Percentiles rank a stretch among this genome's conserved stretches.
phyloP scores from a whole-genome alignment of 164 flowering plant genomes.

The Kalanchoe fedtschenkoi region DNA sequence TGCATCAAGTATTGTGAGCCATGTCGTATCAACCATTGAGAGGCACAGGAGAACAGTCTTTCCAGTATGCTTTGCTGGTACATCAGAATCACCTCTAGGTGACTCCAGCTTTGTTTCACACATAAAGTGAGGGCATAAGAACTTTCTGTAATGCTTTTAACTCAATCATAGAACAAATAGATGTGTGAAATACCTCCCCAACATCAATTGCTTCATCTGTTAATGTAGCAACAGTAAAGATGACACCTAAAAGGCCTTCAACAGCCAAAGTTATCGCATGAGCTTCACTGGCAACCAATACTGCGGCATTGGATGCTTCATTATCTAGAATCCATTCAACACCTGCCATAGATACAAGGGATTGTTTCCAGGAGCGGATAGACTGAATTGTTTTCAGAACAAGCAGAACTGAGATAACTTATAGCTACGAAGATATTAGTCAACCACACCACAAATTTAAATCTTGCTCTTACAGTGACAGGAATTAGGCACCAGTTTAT shows the following conservation, averaged over 20 bases:
- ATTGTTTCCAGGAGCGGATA: background rate
- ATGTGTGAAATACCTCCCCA: conserved; percentile 58
- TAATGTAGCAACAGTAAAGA: conserved; percentile 91
- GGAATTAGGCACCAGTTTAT: background rate
- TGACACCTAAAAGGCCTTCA: conserved; percentile 93
- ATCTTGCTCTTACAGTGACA: background rate
- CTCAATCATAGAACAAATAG: background rate
- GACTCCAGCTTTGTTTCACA: conserved; percentile 77
- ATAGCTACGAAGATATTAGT: background rate
- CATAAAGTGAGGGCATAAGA: conserved; percentile 9
- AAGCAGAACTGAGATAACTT: background rate
- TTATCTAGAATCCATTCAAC: conserved; percentile 96
- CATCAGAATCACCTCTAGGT: conserved; percentile 66
- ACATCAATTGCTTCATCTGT: conserved; percentile 96
- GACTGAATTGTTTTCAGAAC: background rate
- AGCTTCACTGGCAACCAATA: conserved; percentile 98
- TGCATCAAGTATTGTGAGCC: conserved; percentile 94
- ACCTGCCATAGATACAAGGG: conserved; percentile 38
- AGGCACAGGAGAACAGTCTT: conserved; percentile 67
- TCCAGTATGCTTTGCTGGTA: conserved; percentile 53
- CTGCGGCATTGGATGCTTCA: conserved; percentile 97
- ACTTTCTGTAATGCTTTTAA: background rate
- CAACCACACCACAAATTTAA: background rate
- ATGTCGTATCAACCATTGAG: conserved; percentile 87
- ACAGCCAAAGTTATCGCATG: conserved; percentile 96